Conservation (phyloP, 2,329 filamentous ascomycete genomes). For the Clarireedia monteithiana region DNA sequence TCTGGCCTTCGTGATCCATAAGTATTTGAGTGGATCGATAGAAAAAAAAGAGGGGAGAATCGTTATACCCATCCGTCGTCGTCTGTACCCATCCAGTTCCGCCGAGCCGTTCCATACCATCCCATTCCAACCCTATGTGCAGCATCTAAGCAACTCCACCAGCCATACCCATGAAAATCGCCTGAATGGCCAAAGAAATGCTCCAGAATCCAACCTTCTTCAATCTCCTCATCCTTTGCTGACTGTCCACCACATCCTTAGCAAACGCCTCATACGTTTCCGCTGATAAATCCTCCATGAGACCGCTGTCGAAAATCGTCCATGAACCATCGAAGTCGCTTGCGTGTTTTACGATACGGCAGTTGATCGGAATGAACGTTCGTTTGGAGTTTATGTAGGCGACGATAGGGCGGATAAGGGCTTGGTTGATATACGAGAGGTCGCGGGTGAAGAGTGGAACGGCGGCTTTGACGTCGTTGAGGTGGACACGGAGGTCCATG, state of each 20-base stretch:
- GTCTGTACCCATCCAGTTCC: background rate
- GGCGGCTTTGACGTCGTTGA: slow-evolving; percentile 89
- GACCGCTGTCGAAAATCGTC: slow-evolving; percentile 86
- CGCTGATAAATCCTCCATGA: slow-evolving; percentile 88
- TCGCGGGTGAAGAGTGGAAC: slow-evolving; percentile 90
- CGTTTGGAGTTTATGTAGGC: slow-evolving; percentile 95
- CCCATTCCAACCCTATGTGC: background rate
- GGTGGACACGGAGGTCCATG: slow-evolving; percentile 89
- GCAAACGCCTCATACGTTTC: slow-evolving; percentile 96
- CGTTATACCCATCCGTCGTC: background rate
- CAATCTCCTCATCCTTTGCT: slow-evolving; percentile 76
- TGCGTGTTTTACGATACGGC: slow-evolving; percentile 83
- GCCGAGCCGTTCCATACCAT: background rate
- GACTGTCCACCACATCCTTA: slow-evolving; percentile 80
- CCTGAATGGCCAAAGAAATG: slow-evolving; percentile 83
- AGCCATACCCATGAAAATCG: slow-evolving; percentile 89
- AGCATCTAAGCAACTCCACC: slow-evolving; percentile 56
- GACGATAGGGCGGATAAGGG: slow-evolving; percentile 89
- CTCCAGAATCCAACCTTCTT: slow-evolving; percentile 98
- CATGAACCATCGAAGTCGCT: slow-evolving; percentile 92
- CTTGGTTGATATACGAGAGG: slow-evolving; percentile 92
- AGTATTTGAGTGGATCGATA: too few species aligned
- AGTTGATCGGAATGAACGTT: slow-evolving; percentile 92
- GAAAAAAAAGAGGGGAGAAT: background rate
- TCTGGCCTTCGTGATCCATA: too few species aligned